A percentile compares a stretch with the other conserved stretches of the same genome.
phyloP scores from a whole-genome alignment of 495 filamentous ascomycete species.

The Aspergillus incahuasiensis region DNA sequence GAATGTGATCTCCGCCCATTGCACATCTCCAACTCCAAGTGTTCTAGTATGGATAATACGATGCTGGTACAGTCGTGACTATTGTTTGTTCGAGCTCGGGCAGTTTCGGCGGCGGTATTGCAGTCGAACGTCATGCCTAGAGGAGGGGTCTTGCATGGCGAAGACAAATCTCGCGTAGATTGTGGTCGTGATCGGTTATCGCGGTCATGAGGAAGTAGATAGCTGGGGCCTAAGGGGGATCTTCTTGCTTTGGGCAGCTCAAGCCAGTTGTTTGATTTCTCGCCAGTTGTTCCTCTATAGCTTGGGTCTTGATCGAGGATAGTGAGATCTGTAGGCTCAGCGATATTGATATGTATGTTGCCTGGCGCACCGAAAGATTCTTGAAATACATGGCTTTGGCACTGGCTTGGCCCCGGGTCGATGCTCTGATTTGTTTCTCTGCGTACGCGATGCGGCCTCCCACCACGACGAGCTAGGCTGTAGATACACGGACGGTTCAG shows the following conservation, averaged over 20 bases:
- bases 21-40: neutral
- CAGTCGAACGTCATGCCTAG: too few relatives aligned
- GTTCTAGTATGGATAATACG: neutral
- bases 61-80: neutral
- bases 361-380: neutral
- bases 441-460: too few relatives aligned
- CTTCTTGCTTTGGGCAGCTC: too few relatives aligned
- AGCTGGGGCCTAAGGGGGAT: too few relatives aligned
- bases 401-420: neutral
- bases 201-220: too few relatives aligned
- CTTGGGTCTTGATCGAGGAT: too few relatives aligned
- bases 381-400: neutral
- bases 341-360: neutral
- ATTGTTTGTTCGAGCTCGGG: too few relatives aligned
- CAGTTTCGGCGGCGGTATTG: neutral
- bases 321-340: neutral
- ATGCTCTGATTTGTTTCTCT: neutral
- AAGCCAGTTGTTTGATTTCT: too few relatives aligned
- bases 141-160: too few relatives aligned
- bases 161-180: too few relatives aligned
- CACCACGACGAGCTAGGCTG: neutral
- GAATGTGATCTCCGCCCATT: neutral
- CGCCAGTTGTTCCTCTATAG: too few relatives aligned
- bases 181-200: too few relatives aligned
- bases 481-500: neutral